These are phyloP conservation scores for Manihot esculenta DNA, from an alignment of 441 rosid genomes.

Conservation along the genomic window DNA sequence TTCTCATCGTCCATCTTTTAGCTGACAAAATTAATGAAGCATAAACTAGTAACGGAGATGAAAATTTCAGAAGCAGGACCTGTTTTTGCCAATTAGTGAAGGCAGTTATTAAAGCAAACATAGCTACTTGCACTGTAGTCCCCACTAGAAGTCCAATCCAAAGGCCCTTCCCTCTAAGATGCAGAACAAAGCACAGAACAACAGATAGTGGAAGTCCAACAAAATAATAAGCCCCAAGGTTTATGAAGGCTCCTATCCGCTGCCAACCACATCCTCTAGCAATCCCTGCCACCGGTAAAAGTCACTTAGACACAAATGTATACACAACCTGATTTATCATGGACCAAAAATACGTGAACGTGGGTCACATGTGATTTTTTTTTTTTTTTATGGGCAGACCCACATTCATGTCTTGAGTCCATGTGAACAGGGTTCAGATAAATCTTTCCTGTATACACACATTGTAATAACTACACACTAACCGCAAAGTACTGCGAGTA, in stretches of 20 bases:
- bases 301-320: neutral
- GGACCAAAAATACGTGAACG: no score
- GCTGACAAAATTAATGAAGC: no score
- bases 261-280: slow-evolving; percentile 69
- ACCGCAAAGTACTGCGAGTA: slow-evolving; percentile 52
- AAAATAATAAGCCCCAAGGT: slow-evolving; percentile 52
- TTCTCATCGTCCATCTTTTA: neutral
- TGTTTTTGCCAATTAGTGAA: slow-evolving; percentile 50
- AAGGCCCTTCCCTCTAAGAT: slow-evolving; percentile 51
- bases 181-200: slow-evolving; percentile 35
- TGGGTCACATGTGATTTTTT: no score
- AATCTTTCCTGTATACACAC: no score
- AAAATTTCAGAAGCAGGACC: slow-evolving; percentile 24
- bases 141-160: slow-evolving; percentile 52
- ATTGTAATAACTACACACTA: no score
- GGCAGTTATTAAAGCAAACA: slow-evolving; percentile 32
- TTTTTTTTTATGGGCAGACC: no score
- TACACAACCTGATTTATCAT: no score
- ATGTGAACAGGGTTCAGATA: no score
- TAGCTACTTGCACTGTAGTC: slow-evolving; percentile 28
- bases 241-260: slow-evolving; percentile 44
- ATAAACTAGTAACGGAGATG: neutral
- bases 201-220: slow-evolving; percentile 45
- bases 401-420: no score
- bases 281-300: slow-evolving; percentile 33